Evolutionary conservation across 768 basidiomycete genomes (phyloP).

Genomic region (Wakefieldia striispora): DNA sequence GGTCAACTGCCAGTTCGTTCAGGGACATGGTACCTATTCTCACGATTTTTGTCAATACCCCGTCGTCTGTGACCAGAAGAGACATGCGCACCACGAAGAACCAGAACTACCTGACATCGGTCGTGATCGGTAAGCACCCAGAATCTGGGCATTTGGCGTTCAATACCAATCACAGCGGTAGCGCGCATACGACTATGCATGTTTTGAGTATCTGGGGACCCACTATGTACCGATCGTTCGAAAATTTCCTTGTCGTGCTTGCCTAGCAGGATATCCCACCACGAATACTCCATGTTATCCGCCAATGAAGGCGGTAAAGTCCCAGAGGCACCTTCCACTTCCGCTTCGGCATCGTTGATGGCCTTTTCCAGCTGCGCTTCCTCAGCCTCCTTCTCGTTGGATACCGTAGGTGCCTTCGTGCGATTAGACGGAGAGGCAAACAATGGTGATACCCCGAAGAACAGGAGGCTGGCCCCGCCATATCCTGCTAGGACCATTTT

Average conservation of each 20-base stretch:
- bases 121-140: conserved; percentile 85
- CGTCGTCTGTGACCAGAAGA: neutral
- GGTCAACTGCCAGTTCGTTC: conserved; percentile 83
- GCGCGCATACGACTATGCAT: conserved; percentile 44
- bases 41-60: conserved; percentile 3
- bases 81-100: conserved; percentile 53
- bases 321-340: conserved; percentile 44
- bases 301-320: conserved; percentile 23
- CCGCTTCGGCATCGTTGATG: conserved; percentile 69
- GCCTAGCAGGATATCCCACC: conserved; percentile 82
- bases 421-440: conserved; percentile 26
- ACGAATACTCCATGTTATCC: conserved; percentile 51
- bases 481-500: conserved; percentile 85
- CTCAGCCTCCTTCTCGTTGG: conserved; percentile 49
- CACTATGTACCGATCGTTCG: conserved; percentile 50
- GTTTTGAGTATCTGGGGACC: conserved; percentile 15
- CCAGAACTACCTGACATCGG: conserved; percentile 70
- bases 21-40: conserved; percentile 74
- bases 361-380: conserved; percentile 62
- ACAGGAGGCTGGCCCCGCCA: conserved; percentile 76
- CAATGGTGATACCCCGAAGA: conserved; percentile 64
- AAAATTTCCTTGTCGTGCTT: conserved; percentile 84
- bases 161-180: conserved; percentile 62
- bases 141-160: conserved; percentile 75
- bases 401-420: conserved; percentile 25